phyloP scores from a whole-genome alignment of 2,329 filamentous ascomycete genomes.

The Graphilbum fragrans region DNA sequence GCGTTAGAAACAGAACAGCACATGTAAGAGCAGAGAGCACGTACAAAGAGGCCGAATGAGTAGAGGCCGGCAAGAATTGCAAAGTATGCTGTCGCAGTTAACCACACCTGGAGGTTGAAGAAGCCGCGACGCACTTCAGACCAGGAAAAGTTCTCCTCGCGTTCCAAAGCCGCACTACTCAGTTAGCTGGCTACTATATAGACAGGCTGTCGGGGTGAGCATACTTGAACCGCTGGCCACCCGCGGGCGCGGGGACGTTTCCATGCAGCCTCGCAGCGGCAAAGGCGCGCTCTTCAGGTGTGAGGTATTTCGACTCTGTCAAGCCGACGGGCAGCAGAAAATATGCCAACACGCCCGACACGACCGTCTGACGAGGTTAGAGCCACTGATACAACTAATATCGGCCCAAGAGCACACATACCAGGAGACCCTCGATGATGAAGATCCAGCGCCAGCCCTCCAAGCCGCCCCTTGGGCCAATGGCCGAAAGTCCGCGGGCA shows the following conservation, averaged over 20 bases:
- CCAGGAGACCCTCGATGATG: constrained; percentile 44
- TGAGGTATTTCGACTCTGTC: constrained; percentile 40
- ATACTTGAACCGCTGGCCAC: background rate
- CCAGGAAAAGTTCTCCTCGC: constrained; percentile 42
- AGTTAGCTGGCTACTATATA: background rate
- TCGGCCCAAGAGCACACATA: constrained; percentile 9
- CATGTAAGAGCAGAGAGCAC: constrained; percentile 11
- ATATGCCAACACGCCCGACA: constrained; percentile 37
- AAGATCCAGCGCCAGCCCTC: constrained; percentile 52
- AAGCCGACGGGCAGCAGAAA: constrained; percentile 44
- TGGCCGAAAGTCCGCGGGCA: constrained; percentile 48
- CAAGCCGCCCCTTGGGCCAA: constrained; percentile 39
- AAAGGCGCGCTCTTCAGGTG: constrained; percentile 34
- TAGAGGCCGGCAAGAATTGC: constrained; percentile 46
- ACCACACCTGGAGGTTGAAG: constrained; percentile 48
- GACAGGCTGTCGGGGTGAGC: background rate
- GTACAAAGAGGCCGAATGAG: constrained; percentile 51
- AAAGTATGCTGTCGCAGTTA: constrained; percentile 50
- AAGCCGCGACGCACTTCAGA: constrained; percentile 50
- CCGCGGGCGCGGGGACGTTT: background rate
- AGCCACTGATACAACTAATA: too few species aligned
- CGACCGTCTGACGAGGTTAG: constrained; percentile 30
- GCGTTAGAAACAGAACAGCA: background rate
- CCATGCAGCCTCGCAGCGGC: constrained; percentile 28
- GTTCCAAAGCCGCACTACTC: background rate